Base-by-base conservation (phyloP, 495 filamentous ascomycete genomes). In the Articulospora tetracladia region DNA sequence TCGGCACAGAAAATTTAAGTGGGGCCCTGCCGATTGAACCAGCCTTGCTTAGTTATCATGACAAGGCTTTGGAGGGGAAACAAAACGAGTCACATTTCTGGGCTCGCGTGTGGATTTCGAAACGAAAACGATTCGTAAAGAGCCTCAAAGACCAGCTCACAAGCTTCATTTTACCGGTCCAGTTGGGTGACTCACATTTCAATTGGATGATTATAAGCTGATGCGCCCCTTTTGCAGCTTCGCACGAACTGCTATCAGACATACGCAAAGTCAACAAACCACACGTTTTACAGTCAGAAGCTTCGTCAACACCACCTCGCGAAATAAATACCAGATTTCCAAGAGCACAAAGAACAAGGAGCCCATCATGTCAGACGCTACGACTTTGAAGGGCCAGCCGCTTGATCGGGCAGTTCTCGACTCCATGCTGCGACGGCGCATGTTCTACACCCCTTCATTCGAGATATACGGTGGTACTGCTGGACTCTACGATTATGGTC, bases 401-500 rank as follows among this genome's bases (percentile, higher is more conserved):
- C 85, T 98, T 60, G 93, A 97, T 70, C 88, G 91, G 53, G 76
- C 78, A 30, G 73, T 81, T 27, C 81, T 97, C 66, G 94, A 97
- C 65, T 87, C 85, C 30, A 83, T 98, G 71, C 84, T 97, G 61
- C 84, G 89, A 58, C 87, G 92, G 57, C 87, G 93, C 72, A 78
- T 93, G 75, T 95, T 98, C 80, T 97, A 92, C 74, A 96, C 93
- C 57, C 95, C 92, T 49, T 85, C 91, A 51, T 98, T 97, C 72
- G 94, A 97, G 70, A 89, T 93, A 64, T 98, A 98, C 69, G 88
- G 89, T 68, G 91, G 91, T 69, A 88, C 92, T 30, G 85, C 86
- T 59, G 91, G 91, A 69, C 86, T 93, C 22, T 95, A 86, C 73
- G 91, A 95, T 67, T 92, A 90, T 74, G 90, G 91, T 65, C 90